Evolutionary conservation across 2,329 filamentous ascomycete species (phyloP), one percentile per base, ranked within the genome.

Genomic region (Arthrobotrys sinensis): DNA sequence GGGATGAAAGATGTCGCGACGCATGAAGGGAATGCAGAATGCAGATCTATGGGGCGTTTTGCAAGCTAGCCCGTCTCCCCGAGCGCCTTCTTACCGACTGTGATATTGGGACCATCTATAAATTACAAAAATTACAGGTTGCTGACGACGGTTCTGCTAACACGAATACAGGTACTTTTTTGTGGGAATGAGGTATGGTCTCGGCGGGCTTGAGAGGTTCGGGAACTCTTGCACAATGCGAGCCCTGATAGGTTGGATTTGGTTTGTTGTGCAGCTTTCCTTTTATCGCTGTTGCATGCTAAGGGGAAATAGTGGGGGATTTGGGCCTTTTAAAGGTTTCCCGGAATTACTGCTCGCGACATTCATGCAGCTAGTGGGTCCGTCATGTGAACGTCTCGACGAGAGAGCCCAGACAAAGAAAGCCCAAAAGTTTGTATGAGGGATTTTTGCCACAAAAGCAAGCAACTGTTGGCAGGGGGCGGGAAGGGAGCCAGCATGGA

Each of bases 361-460:
- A 40, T 46, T 48, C 50, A 48, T 53, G 65, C 57, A 40, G 34
- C 10, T 52, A 24, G 65, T 66, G 57, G 55, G 62, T 32, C 67
- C 52, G 34, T 63, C 75, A 71, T 71, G 67, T 72, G 67, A 72
- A 64, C 52, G 19, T 40, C 24, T 34, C 21, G 55, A 43, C 36
- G 24, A 4, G 28, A 36, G 14, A 32, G 43, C 52, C 50, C 52
- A 55, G 48, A 67, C 63, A 45, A 50, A 50, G 38, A 32, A 70
- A 68, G 21, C 16, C 19, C 55, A 60, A 19, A 40, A 1, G 10
- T 70, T 78, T 68, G 73, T 77, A 77, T 77, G 75, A 78, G 75
- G 67, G 67, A 78, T 78, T 78, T 78, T 78, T 45, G 75, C 75
- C 53, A 36, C 60, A 78, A 78, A 72, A 71, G 75, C 75, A 78